Conservation (phyloP, 148 eudicot species). For the Gaultheria prostrata region DNA sequence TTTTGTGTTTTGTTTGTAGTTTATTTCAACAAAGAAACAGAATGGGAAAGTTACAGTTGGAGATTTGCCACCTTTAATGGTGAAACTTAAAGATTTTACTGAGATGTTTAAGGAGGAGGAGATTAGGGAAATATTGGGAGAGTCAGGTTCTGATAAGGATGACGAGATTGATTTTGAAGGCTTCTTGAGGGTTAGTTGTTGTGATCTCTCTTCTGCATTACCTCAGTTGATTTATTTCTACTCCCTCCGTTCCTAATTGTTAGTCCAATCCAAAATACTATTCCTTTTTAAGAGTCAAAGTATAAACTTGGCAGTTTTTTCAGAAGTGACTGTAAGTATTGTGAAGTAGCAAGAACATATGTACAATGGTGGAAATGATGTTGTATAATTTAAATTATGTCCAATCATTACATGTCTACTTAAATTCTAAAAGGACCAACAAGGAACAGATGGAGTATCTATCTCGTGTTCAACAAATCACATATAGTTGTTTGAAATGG, state of each 20-base stretch:
- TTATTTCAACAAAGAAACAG: constrained; percentile 50
- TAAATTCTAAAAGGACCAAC: neutral
- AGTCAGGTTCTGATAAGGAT: constrained; percentile 43
- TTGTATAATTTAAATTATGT: neutral
- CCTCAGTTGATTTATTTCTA: neutral
- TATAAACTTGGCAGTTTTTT: neutral
- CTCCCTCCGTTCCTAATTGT: neutral
- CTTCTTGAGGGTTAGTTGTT: constrained; percentile 61
- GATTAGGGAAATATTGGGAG: constrained; percentile 51
- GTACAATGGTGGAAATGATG: neutral
- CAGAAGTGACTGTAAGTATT: neutral
- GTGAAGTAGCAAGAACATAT: neutral
- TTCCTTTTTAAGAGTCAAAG: neutral
- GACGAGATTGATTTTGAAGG: constrained; percentile 69
- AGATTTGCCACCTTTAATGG: constrained; percentile 72
- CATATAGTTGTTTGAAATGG: neutral
- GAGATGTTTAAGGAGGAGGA: constrained; percentile 64
- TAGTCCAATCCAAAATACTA: neutral
- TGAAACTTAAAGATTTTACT: constrained; percentile 55
- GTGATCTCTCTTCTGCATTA: neutral
- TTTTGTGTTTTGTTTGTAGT: constrained; percentile 37
- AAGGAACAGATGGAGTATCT: neutral
- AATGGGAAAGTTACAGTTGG: constrained; percentile 70
- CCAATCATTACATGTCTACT: neutral
- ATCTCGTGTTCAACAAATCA: constrained; percentile 4